A percentile compares a stretch with the other conserved stretches of the same genome.
Evolutionary conservation across 2,329 filamentous ascomycete species (phyloP).

Genomic region (Hysterium pulicare): DNA sequence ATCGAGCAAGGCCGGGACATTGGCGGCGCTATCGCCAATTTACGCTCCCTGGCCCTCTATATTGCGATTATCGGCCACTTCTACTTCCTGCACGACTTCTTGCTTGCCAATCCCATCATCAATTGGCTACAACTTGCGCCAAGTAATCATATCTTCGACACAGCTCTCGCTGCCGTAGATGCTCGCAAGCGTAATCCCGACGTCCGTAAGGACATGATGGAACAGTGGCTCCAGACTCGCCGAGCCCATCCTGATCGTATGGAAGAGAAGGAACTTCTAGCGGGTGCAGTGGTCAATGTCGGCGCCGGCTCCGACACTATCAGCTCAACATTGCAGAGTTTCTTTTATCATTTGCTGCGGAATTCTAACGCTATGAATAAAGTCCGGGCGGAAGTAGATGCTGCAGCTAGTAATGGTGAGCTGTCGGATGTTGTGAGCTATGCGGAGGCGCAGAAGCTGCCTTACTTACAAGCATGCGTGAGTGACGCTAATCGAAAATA

Average conservation of each 20-base stretch:
- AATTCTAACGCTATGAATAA: constrained; percentile 13
- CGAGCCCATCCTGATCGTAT: constrained; percentile 33
- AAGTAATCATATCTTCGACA: constrained; percentile 39
- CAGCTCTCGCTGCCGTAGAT: constrained; percentile 28
- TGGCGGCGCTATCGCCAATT: constrained; percentile 29
- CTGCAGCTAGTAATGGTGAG: constrained; percentile 3
- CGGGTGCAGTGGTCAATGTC: constrained; percentile 33
- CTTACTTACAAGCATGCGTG: constrained; percentile 36
- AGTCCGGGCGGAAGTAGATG: constrained; percentile 22
- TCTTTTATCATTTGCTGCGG: constrained; percentile 36
- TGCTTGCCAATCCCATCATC: constrained; percentile 38
- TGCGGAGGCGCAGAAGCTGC: constrained; percentile 28
- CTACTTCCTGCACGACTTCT: constrained; percentile 32
- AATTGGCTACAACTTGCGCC: constrained; percentile 35
- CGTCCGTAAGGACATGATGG: constrained; percentile 34
- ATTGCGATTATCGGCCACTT: constrained; percentile 34
- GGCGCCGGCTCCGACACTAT: constrained; percentile 41
- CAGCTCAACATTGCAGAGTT: constrained; percentile 30
- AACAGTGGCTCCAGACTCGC: constrained; percentile 34
- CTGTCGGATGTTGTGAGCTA: constrained; percentile 10
- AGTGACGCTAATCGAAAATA: neutral
- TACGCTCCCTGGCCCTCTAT: constrained; percentile 26
- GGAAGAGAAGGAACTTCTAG: constrained; percentile 33
- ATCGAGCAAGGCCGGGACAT: constrained; percentile 36
- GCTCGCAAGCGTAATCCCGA: constrained; percentile 31